Evolutionary conservation across 2,329 filamentous ascomycete species (phyloP), one percentile per base, ranked within the genome.

Genomic region (Anisogramma anomala): DNA sequence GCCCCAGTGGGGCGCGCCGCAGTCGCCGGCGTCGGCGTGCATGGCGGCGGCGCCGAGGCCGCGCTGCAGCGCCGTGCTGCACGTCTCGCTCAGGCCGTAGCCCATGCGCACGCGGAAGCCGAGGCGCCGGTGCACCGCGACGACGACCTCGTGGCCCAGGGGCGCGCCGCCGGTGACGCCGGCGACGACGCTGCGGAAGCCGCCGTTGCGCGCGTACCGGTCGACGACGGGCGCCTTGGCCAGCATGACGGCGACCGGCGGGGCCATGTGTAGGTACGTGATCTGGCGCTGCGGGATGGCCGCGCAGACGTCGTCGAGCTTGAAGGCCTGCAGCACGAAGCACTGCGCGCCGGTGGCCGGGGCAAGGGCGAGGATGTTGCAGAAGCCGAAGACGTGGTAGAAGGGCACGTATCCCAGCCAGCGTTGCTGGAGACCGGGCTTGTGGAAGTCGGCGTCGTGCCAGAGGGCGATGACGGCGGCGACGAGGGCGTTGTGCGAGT

Each of bases 71-170:
- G 75, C 63, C 1, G 79, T 72, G 52, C 78, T 83, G 11, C 81
- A 84, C 3, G 66, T 69, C 58, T 86, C 82, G 10, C 80, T 84
- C 72, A 86, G 80, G 1, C 83, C 83, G 68, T 81, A 86, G 1
- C 81, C 82, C 53, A 84, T 73, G 54, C 62, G 49, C 8, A 64
- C 48, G 2, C 57, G 51, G 50, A 68, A 60, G 55, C 75, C 80
- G 19, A 77, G 58, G 19, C 64, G 64, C 52, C 79, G 70, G 54
- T 79, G 77, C 11, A 79, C 71, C 50, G 80, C 73, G 25, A 64
- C 64, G 33, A 69, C 68, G 10, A 74, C 64, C 49, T 78, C 69
- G 32, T 64, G 63, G 1, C 66, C 65, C 3, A 79, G 56, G 0
- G 81, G 81, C 3, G 82, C 82, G 3, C 81, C 81, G 28, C 82